phyloP scores from a whole-genome alignment of 2,329 filamentous ascomycete genomes.

The Xylaria sp. region DNA sequence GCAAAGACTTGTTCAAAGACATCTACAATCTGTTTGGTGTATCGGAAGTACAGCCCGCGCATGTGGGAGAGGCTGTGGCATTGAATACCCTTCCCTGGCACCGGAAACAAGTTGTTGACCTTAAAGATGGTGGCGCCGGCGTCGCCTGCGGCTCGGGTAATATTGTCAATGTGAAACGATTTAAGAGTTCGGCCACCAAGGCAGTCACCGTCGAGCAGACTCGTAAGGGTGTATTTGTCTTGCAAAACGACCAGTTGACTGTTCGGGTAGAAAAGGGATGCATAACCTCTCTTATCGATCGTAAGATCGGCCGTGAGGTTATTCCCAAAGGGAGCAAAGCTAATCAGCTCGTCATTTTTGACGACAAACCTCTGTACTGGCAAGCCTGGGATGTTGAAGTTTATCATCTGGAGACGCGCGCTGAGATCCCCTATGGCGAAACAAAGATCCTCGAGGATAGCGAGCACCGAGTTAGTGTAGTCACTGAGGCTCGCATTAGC shows the following conservation, averaged over 20 bases:
- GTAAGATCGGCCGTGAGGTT: conserved; percentile 77
- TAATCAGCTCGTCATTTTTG: conserved; percentile 93
- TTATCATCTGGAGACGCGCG: conserved; percentile 88
- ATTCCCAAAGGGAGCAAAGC: conserved; percentile 79
- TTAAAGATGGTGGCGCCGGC: conserved; percentile 65
- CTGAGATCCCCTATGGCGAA: conserved; percentile 75
- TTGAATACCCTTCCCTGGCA: conserved; percentile 91
- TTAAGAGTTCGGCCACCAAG: conserved; percentile 58
- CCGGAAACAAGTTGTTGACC: conserved; percentile 77
- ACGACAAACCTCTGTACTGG: conserved; percentile 98
- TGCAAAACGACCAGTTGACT: conserved; percentile 81
- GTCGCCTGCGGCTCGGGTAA: conserved; percentile 68
- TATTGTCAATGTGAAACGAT: conserved; percentile 58
- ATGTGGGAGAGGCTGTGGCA: conserved; percentile 66
- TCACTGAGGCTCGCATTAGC: conserved; percentile 88
- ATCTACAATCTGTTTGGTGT: conserved; percentile 76
- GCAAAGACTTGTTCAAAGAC: conserved; percentile 76
- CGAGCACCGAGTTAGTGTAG: conserved; percentile 80
- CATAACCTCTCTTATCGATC: conserved; percentile 87
- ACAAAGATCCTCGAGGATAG: conserved; percentile 78
- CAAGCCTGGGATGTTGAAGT: conserved; percentile 99
- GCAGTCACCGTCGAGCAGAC: conserved; percentile 65
- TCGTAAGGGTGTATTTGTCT: conserved; percentile 73
- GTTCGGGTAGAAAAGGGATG: conserved; percentile 79
- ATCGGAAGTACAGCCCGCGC: conserved; percentile 54